These are phyloP conservation scores for Cryptococcus maquisensis DNA, from an alignment of 1,284 basidiomycete genomes.

Conservation along the genomic window DNA sequence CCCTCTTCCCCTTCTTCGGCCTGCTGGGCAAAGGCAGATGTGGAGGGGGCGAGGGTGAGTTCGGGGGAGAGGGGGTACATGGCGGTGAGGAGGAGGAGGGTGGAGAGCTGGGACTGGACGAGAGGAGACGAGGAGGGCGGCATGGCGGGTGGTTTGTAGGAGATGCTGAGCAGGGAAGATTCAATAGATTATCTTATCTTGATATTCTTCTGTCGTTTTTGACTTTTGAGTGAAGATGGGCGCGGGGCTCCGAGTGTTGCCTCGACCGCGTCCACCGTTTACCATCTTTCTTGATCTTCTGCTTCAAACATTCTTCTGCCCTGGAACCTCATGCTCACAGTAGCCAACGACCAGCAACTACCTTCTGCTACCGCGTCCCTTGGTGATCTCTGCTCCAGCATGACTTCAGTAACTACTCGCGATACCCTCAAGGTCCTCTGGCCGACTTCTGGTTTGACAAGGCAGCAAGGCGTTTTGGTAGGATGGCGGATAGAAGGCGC, in stretches of 20 bases:
- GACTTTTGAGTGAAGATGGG: not conserved
- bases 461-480: slow-evolving; percentile 16
- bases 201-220: not conserved
- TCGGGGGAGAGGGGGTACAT: slow-evolving; percentile 42
- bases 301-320: no score
- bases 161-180: not conserved
- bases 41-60: slow-evolving; percentile 21
- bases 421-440: slow-evolving; percentile 30
- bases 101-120: slow-evolving; percentile 16
- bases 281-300: no score
- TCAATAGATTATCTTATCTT: not conserved
- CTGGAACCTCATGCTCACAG: no score
- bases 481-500: slow-evolving; percentile 26
- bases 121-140: not conserved
- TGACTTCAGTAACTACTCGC: not conserved
- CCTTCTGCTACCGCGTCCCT: not conserved
- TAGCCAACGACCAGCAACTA: no score
- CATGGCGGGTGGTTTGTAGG: not conserved
- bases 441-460: slow-evolving; percentile 20
- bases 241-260: slow-evolving; percentile 1
- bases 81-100: slow-evolving; percentile 36
- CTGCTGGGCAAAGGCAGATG: slow-evolving; percentile 7
- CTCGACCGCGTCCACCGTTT: no score
- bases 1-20: not conserved
- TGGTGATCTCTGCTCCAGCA: not conserved